Conservation (phyloP, 1,284 basidiomycete species). For the Vanrija pseudolonga region DNA sequence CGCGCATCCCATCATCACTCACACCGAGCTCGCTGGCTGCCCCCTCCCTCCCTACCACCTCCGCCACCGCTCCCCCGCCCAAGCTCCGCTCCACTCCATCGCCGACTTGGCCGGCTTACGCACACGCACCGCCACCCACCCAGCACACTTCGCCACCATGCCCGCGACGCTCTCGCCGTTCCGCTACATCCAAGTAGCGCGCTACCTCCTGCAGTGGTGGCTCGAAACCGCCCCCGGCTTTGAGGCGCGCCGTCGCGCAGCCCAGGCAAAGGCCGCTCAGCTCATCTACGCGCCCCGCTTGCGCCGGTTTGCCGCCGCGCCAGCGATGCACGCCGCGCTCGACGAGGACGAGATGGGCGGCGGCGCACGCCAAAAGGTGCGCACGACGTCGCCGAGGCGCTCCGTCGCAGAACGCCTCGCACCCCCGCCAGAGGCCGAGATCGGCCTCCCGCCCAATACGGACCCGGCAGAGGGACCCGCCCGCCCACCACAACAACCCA, state of each 20-base stretch:
- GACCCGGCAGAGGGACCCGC: background rate
- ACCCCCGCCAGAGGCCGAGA: background rate
- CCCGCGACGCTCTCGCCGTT: slow-evolving; percentile 42
- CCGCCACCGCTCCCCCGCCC: background rate
- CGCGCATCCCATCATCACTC: background rate
- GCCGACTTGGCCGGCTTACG: slow-evolving; percentile 1
- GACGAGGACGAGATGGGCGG: background rate
- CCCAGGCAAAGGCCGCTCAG: slow-evolving; percentile 17
- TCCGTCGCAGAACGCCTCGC: background rate
- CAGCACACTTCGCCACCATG: slow-evolving; percentile 10
- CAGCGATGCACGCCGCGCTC: background rate
- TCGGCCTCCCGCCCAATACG: background rate
- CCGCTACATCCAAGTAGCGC: slow-evolving; percentile 39
- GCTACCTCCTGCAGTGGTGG: slow-evolving; percentile 40
- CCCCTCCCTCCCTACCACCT: background rate
- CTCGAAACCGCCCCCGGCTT: slow-evolving; percentile 27
- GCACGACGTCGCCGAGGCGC: background rate
- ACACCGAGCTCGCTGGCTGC: background rate
- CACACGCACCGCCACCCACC: background rate
- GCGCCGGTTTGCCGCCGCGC: background rate
- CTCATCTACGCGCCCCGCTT: slow-evolving; percentile 11
- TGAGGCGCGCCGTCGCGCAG: slow-evolving; percentile 22
- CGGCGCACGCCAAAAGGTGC: background rate
- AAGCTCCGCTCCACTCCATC: background rate
- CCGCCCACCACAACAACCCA: background rate